Conservation (phyloP, 2,329 filamentous ascomycete species). For the Fusarium annulatum region DNA sequence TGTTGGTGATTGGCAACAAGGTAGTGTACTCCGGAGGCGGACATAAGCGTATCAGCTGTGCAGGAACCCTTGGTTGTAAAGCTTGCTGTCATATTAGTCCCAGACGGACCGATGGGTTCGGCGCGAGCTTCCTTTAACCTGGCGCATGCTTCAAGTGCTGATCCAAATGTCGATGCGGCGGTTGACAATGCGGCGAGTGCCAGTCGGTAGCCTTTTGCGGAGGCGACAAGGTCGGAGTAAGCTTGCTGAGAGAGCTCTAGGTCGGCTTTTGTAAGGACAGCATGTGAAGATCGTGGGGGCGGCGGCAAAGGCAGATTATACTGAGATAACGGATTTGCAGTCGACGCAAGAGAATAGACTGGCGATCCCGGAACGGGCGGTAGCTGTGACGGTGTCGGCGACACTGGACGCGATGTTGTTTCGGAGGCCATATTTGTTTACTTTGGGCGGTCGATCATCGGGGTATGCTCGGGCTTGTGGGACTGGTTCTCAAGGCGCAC, state of each 20-base stretch:
- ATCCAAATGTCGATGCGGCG: slow-evolving; percentile 71
- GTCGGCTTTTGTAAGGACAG: slow-evolving; percentile 71
- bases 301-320: slow-evolving; percentile 72
- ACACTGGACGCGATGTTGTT: slow-evolving; percentile 52
- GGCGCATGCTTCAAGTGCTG: slow-evolving; percentile 74
- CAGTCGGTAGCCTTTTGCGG: slow-evolving; percentile 72
- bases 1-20: slow-evolving; percentile 77
- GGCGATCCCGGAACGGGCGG: slow-evolving; percentile 72
- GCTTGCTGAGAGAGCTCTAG: slow-evolving; percentile 71
- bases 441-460: slow-evolving; percentile 25
- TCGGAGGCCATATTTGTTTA: slow-evolving; percentile 50
- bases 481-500: neutral
- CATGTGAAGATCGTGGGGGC: slow-evolving; percentile 66
- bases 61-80: slow-evolving; percentile 63
- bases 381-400: slow-evolving; percentile 66
- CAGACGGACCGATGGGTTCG: slow-evolving; percentile 61
- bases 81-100: slow-evolving; percentile 56
- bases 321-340: slow-evolving; percentile 67
- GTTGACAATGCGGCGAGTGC: slow-evolving; percentile 70
- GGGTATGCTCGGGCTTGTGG: slow-evolving; percentile 19
- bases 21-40: slow-evolving; percentile 73
- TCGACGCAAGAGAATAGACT: slow-evolving; percentile 72
- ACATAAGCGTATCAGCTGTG: slow-evolving; percentile 72
- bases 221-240: slow-evolving; percentile 70
- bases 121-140: slow-evolving; percentile 74